A percentile compares a stretch with the other conserved stretches of the same genome.
phyloP scores from a whole-genome alignment of 106 monocot genomes.

The Platanthera zijinensis region DNA sequence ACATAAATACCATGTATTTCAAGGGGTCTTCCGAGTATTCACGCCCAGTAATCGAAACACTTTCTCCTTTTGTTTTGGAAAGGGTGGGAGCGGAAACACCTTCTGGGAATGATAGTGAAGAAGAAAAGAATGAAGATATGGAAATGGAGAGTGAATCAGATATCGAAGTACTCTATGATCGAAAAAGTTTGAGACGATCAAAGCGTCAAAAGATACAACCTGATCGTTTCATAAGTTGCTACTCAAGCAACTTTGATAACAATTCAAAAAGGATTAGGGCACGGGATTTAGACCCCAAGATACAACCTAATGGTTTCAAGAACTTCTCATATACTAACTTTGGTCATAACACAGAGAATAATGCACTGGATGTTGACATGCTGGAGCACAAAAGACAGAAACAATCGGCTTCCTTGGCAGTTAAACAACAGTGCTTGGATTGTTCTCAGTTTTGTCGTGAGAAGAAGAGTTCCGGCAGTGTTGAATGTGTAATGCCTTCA shows the following conservation, averaged over 20 bases:
- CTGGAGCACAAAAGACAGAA: neutral
- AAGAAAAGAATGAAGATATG: neutral
- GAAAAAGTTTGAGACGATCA: conserved; percentile 42
- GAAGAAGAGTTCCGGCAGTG: neutral
- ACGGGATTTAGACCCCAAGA: neutral
- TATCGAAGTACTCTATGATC: conserved; percentile 36
- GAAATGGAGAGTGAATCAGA: conserved; percentile 23
- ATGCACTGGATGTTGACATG: neutral
- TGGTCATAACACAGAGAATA: conserved; percentile 5
- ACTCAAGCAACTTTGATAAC: neutral
- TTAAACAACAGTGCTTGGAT: conserved; percentile 11
- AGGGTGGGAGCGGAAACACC: neutral
- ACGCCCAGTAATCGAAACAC: conserved; percentile 20
- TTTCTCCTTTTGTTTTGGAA: neutral
- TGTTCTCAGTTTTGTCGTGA: neutral
- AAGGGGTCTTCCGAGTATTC: conserved; percentile 5
- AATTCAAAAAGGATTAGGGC: neutral
- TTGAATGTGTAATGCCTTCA: neutral
- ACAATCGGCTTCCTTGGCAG: neutral
- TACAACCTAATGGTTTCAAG: conserved; percentile 37
- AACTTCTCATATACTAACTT: conserved; percentile 30
- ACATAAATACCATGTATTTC: conserved; percentile 31
- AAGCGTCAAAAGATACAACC: conserved; percentile 32
- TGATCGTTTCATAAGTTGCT: conserved; percentile 36
- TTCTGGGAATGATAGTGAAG: conserved; percentile 1